Evolutionary conservation across 2,329 filamentous ascomycete species (phyloP).

Genomic region (Talaromyces sp.): DNA sequence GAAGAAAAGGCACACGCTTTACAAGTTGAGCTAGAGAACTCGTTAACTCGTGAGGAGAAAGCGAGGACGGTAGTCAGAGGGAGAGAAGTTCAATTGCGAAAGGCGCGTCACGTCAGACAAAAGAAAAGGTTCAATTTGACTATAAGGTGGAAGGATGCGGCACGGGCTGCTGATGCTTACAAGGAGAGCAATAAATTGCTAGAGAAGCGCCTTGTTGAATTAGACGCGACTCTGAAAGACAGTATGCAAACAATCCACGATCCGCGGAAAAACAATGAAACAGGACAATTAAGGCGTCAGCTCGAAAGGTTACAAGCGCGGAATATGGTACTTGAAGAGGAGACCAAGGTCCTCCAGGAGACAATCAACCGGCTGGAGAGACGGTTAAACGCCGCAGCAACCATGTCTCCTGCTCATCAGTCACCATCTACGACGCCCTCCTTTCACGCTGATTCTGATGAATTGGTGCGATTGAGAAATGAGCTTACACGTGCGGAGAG

Average conservation of each 20-base stretch:
- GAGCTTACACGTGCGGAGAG: not conserved
- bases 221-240: not conserved
- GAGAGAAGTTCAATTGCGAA: not conserved
- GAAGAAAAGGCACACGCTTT: not conserved
- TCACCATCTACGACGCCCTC: not conserved
- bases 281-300: not conserved
- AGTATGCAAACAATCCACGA: constrained; percentile 6
- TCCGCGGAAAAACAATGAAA: not conserved
- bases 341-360: not conserved
- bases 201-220: not conserved
- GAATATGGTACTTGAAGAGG: not conserved
- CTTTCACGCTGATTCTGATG: not conserved
- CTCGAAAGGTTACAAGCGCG: not conserved
- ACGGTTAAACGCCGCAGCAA: not conserved
- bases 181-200: not conserved
- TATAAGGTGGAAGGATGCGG: not conserved
- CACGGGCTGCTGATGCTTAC: not conserved
- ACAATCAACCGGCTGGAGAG: not conserved
- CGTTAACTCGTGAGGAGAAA: not conserved
- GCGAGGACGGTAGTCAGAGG: not conserved
- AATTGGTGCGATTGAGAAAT: not conserved
- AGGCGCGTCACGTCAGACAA: not conserved
- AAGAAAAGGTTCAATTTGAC: not conserved
- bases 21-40: not conserved
- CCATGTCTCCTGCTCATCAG: not conserved